These are phyloP conservation scores for Geosmithia morbida DNA, from an alignment of 2,329 filamentous ascomycete genomes.

Conservation along the genomic window DNA sequence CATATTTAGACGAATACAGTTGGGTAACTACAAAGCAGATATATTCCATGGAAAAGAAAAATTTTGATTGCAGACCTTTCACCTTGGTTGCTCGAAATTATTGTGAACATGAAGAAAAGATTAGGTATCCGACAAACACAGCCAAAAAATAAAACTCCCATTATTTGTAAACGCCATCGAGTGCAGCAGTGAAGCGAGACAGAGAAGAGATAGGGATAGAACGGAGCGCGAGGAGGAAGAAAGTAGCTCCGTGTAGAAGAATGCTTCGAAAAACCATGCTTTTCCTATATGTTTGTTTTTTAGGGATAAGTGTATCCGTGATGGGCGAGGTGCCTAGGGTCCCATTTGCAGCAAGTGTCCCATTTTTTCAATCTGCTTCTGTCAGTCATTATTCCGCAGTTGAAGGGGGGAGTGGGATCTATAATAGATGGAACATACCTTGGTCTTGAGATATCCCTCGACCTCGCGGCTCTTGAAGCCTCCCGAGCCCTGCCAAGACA, in stretches of 20 bases:
- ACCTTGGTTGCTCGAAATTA: background rate
- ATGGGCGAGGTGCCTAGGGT: background rate
- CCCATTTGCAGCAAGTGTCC: conserved; percentile 60
- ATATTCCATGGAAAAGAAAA: too few relatives aligned
- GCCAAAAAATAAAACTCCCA: background rate
- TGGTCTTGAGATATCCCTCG: conserved; percentile 86
- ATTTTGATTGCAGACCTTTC: too few relatives aligned
- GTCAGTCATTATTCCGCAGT: conserved; percentile 7
- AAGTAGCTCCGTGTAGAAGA: background rate
- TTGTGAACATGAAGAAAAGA: background rate
- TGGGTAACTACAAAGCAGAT: too few relatives aligned
- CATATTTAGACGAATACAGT: too few relatives aligned
- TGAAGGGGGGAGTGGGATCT: background rate
- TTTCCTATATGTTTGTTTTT: background rate
- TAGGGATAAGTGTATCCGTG: background rate
- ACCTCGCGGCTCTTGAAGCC: conserved; percentile 82
- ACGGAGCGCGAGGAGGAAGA: background rate
- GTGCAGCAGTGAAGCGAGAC: background rate
- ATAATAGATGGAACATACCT: conserved; percentile 42
- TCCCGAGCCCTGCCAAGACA: conserved; percentile 78
- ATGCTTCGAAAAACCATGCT: background rate
- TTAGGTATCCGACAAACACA: background rate
- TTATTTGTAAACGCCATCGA: background rate
- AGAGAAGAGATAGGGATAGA: background rate
- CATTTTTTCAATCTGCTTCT: conserved; percentile 66